Evolutionary conservation across 1,284 basidiomycete species (phyloP).

Genomic region (Heterobasidion parviporum): DNA sequence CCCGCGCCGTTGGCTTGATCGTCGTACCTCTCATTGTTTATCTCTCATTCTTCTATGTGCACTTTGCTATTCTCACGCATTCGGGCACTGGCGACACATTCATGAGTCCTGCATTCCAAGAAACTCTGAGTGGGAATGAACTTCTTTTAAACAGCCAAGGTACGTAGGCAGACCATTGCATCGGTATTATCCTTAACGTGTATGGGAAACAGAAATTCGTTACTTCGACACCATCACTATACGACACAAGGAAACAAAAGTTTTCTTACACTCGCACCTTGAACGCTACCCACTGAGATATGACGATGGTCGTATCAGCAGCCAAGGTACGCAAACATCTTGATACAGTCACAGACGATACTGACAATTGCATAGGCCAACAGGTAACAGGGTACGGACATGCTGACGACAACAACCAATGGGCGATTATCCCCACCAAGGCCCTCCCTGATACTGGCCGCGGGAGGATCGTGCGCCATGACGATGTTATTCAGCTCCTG

Average conservation of each 20-base stretch:
- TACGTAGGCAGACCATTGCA: conserved; percentile 22
- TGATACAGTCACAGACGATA: neutral
- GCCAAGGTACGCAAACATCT: conserved; percentile 55
- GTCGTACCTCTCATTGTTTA: conserved; percentile 85
- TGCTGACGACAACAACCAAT: conserved; percentile 90
- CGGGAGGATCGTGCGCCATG: conserved; percentile 82
- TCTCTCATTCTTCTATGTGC: conserved; percentile 93
- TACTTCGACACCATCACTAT: conserved; percentile 89
- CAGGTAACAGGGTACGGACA: conserved; percentile 98
- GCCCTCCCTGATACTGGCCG: conserved; percentile 85
- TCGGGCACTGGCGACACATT: conserved; percentile 93
- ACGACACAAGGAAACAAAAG: conserved; percentile 89
- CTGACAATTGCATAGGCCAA: conserved; percentile 50
- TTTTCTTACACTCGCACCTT: conserved; percentile 88
- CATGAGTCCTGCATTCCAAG: conserved; percentile 98
- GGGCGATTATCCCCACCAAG: conserved; percentile 93
- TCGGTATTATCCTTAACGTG: neutral
- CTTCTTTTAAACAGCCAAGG: conserved; percentile 87
- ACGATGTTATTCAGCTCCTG: conserved; percentile 83
- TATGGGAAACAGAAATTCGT: conserved; percentile 64
- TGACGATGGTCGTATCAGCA: conserved; percentile 93
- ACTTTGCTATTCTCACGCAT: conserved; percentile 86
- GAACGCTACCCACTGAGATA: conserved; percentile 92
- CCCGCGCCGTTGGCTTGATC: conserved; percentile 85
- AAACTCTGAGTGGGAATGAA: conserved; percentile 90